Evolutionary conservation across 768 basidiomycete species (phyloP), one percentile per base, ranked within the genome.

Genomic region (Rhodocollybia butyracea): DNA sequence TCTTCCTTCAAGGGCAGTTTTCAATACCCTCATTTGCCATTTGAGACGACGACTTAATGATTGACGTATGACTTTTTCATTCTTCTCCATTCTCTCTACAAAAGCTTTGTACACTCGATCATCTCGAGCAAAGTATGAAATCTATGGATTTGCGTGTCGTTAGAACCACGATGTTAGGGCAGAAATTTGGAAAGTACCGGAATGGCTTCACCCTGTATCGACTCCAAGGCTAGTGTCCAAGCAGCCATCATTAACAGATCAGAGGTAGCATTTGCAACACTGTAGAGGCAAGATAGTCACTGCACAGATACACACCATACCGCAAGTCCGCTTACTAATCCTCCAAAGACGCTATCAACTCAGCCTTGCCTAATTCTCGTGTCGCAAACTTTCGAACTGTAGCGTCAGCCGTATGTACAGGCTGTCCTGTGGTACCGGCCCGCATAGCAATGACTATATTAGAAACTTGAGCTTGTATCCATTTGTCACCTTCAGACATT

Each of bases 401-500:
- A 22, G 80, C 71, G 32, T 84, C 83, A 5, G 95, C 92, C 7
- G 82, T 79, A 29, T 77, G 69, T 1, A 97, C 93, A 2, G 95
- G 94, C 60, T 83, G 79, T 1, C 86, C 88, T 50, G 76, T 77
- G 15, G 81, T 79, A 0, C 87, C 88, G 1, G 80, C 75, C 40
- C 83, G 81, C 54, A 97, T 73, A 2, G 91, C 86, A 40, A 86
- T 79, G 0, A 84, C 79, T 52, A 94, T 74, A 43, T 82, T 83
- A 17, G 81, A 77, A 3, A 85, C 80, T 57, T 93, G 83, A 2
- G 83, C 78, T 56, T 75, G 75, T n/a, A 98, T 81, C 91, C 92
- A 97, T 58, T 83, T 80, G 61, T 95, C 91, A 15, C 95, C 95
- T 75, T 97, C 94, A 54, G 90, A 93, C 95, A 98, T 98, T 61